Conservation (phyloP, 2,329 filamentous ascomycete species). For the Hypomyces perniciosus region DNA sequence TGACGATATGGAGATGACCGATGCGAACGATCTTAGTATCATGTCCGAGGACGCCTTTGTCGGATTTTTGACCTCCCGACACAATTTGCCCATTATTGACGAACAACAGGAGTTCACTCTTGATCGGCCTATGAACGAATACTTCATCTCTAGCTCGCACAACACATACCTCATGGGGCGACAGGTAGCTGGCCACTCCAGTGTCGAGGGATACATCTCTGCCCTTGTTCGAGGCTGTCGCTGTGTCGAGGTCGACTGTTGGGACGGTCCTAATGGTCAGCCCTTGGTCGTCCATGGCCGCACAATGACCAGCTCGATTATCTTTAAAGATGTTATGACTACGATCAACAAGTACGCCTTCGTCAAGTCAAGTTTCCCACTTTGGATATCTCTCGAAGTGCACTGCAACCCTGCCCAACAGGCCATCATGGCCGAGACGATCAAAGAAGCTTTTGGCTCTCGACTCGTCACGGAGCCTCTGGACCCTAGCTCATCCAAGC, state of each 20-base stretch:
- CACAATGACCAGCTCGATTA: conserved; percentile 80
- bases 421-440: conserved; percentile 79
- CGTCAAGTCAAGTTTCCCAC: conserved; percentile 73
- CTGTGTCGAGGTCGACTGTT: conserved; percentile 96
- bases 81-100: conserved; percentile 62
- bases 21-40: conserved; percentile 39
- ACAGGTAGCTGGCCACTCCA: conserved; percentile 84
- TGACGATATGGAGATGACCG: conserved; percentile 38
- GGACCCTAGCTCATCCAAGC: conserved; percentile 56
- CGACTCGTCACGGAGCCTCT: conserved; percentile 72
- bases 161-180: conserved; percentile 94
- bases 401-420: conserved; percentile 85
- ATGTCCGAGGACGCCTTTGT: conserved; percentile 79
- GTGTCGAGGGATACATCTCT: conserved; percentile 89
- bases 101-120: conserved; percentile 58
- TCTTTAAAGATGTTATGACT: conserved; percentile 85
- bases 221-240: conserved; percentile 84
- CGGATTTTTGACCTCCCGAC: conserved; percentile 66
- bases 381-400: conserved; percentile 93
- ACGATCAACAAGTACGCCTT: conserved; percentile 96
- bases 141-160: conserved; percentile 97
- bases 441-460: conserved; percentile 77
- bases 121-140: conserved; percentile 86
- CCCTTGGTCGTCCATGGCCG: conserved; percentile 88
- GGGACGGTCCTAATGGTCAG: conserved; percentile 84